These are phyloP conservation scores for Afroboletus lepidellus DNA, from an alignment of 1,284 basidiomycete genomes.

Conservation along the genomic window DNA sequence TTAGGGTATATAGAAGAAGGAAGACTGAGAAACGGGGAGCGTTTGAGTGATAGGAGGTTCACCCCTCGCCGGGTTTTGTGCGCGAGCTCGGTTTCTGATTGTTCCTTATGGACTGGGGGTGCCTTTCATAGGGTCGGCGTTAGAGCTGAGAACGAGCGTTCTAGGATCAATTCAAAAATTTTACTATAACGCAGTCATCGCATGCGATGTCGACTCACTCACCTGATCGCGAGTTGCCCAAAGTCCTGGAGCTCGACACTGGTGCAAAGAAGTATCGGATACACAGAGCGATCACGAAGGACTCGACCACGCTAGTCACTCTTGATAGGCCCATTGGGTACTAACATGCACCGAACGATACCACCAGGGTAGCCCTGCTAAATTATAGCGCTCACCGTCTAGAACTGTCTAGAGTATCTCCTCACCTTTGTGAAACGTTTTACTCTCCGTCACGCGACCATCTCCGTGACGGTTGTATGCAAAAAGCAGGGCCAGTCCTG, in stretches of 20 bases:
- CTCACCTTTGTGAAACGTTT: background rate
- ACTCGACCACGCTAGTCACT: too few relatives aligned
- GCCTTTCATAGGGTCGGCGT: background rate
- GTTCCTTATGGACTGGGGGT: background rate
- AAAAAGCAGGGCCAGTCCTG: background rate
- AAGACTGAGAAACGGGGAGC: background rate
- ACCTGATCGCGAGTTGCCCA: background rate
- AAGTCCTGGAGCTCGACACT: background rate
- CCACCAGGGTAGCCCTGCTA: background rate
- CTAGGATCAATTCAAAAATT: background rate
- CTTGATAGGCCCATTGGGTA: too few relatives aligned
- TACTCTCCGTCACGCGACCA: background rate
- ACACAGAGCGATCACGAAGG: background rate
- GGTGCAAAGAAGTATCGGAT: background rate
- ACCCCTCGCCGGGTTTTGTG: background rate
- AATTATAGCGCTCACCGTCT: background rate
- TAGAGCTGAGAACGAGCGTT: background rate
- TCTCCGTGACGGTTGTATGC: background rate
- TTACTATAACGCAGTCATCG: background rate
- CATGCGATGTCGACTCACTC: background rate
- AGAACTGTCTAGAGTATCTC: too few relatives aligned
- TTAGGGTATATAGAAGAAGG: background rate
- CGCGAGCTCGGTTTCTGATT: background rate
- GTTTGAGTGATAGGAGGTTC: background rate
- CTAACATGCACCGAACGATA: background rate